Percentiles rank a stretch among this genome's conserved stretches.
Evolutionary conservation across 2,329 filamentous ascomycete species (phyloP).

Genomic region (Aspergillus brunneoviolaceus): DNA sequence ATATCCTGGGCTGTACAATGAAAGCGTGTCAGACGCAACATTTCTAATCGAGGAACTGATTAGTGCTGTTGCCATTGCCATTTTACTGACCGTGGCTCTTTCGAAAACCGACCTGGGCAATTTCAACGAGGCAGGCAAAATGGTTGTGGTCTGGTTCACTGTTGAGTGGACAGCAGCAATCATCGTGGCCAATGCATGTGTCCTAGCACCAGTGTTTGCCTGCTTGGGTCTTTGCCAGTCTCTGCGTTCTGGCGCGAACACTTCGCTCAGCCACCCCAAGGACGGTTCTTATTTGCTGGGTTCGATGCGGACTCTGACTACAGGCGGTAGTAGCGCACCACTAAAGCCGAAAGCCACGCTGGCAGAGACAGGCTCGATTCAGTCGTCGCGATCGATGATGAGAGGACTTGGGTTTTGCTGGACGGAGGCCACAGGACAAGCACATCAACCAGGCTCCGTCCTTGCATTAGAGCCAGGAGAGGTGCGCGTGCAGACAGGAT

Average conservation of each 20-base stretch:
- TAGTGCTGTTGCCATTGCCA: slow-evolving; percentile 1
- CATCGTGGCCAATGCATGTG: slow-evolving; percentile 3
- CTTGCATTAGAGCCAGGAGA: slow-evolving; percentile 4
- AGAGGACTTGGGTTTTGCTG: not conserved
- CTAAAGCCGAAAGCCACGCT: not conserved
- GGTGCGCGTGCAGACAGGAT: slow-evolving; percentile 11
- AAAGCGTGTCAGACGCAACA: not conserved
- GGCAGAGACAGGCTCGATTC: slow-evolving; percentile 1
- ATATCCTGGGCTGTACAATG: not conserved
- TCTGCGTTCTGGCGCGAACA: not conserved
- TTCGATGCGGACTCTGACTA: not conserved
- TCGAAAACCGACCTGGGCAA: not conserved
- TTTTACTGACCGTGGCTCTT: not conserved
- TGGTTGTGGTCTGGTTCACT: slow-evolving; percentile 6
- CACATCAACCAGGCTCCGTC: not conserved
- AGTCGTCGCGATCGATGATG: slow-evolving; percentile 3
- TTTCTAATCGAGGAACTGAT: not conserved
- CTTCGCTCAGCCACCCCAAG: not conserved
- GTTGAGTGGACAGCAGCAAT: slow-evolving; percentile 7
- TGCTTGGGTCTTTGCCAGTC: not conserved
- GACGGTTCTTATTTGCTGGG: not conserved
- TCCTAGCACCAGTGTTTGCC: not conserved
- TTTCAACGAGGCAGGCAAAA: slow-evolving; percentile 3
- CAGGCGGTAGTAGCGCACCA: not conserved
- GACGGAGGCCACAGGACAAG: slow-evolving; percentile 1